Evolutionary conservation across 257 asterid species (phyloP), one percentile per base, ranked within the genome.

Genomic region (Primulina huaijiensis): DNA sequence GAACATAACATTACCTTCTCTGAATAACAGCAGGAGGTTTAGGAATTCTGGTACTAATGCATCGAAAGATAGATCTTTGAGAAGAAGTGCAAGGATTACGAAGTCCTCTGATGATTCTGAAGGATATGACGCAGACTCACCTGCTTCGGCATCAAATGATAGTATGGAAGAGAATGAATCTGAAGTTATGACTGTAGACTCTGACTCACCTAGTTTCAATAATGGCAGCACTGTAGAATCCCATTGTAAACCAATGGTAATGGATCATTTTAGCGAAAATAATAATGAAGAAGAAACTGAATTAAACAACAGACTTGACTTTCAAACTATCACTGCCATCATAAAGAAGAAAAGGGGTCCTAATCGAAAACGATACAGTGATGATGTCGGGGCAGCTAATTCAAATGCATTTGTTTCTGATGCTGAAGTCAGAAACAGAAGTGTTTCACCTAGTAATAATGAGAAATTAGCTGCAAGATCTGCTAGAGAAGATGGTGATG

Each of bases 401-500:
- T 67, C 64, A 7, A 79, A 80, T 73, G 72, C 66, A 71, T 78
- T 74, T 75, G 72, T 71, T 79, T 77, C 84, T 14, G 92, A 79
- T 60, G 70, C 79, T 69, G 86, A 78, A 66, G 31, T 69, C 23
- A 88, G 77, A 78, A 53, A 65, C 76, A 88, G 69, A 66, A 77
- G 73, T 72, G 71, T 65, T 60, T 73, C 82, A 34, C 84, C 80
- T 31, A 63, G 82, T 68, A 84, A 82, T 68, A 83, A 72, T 43
- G 91, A 81, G 62, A 80, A 78, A 73, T 60, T 77, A 3, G 77
- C 65, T 68, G 85, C 79, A 55, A 80, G 68, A 63, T 68, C 37
- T 74, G 78, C 75, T 21, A 86, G 81, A 80, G 95, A 90, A 79
- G 88, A 85, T 72, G 90, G 96, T 55, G 98, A 92, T 76, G 93